Evolutionary conservation across 768 basidiomycete genomes (phyloP), one percentile per base, ranked within the genome.

Genomic region (Tylopilus felleus): DNA sequence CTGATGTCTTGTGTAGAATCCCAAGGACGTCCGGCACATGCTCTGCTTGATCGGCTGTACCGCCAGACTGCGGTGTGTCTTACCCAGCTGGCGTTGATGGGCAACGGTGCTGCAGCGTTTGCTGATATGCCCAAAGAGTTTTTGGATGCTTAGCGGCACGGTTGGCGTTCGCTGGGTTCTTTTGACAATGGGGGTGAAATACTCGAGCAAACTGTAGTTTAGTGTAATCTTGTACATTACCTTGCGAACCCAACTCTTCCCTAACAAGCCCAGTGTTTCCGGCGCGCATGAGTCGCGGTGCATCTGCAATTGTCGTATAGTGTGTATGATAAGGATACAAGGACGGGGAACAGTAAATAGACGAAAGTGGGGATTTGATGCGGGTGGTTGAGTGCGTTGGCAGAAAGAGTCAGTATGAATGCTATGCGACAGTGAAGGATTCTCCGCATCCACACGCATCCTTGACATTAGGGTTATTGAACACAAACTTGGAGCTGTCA

Each of bases 381-480:
- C 31, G 59, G 65, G 57, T 62, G 56, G 43, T 51, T 23, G 55
- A 7, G 40, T 62, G 51, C 43, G 33, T 48, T 53, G 52, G 22
- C 33, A 33, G 28, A 36, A 39, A 56, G 25, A 31, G 58, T 53
- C 55, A 48, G 38, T 41, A 47, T 19, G 29, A 54, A 47, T 53
- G 47, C 35, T 61, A 65, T 63, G 58, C 23, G 41, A 92, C 82
- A 44, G 81, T 88, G 73, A 93, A 94, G 1, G 92, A 94, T 75
- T 96, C 93, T 57, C 93, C 93, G 65, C 93, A 96, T 48, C 93
- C 93, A 70, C 93, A 97, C 8, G 92, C 90, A 65, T 95, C 93
- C 74, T 86, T 90, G 71, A 96, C 86, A 71, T 97, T 97, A 8
- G 93, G 93, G 66, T 96, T 95, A 74, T 86, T 83, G 72, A 90